A percentile compares a stretch with the other conserved stretches of the same genome.
Evolutionary conservation across 148 eudicot genomes (phyloP).

Genomic region (Fagopyrum esculentum): DNA sequence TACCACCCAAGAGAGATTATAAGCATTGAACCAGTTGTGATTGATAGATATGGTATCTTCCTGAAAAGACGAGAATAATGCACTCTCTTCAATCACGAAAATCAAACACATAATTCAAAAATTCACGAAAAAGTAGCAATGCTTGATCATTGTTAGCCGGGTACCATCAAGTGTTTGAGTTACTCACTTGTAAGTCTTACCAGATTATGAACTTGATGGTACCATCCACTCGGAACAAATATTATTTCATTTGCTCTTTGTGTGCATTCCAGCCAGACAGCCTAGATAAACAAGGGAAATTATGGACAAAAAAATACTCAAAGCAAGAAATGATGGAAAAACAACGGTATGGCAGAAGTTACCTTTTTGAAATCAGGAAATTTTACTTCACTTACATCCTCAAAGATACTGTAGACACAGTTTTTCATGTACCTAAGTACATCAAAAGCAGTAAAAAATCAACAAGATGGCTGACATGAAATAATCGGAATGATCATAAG

Average conservation of each 20-base stretch:
- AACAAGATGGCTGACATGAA: conserved; percentile 8
- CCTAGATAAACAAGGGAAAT: conserved; percentile 34
- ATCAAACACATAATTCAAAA: neutral
- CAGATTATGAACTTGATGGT: conserved; percentile 97
- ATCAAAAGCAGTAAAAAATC: conserved; percentile 1
- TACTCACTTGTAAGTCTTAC: conserved; percentile 25
- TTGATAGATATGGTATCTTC: conserved; percentile 94
- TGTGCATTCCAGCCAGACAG: conserved; percentile 82
- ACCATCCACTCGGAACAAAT: conserved; percentile 99
- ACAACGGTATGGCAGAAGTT: conserved; percentile 13
- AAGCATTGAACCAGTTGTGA: conserved; percentile 98
- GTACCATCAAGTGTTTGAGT: neutral
- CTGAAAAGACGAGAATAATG: conserved; percentile 27
- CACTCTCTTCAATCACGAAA: neutral
- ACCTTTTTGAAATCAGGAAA: conserved; percentile 79
- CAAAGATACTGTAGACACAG: conserved; percentile 74
- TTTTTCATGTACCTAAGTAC: conserved; percentile 63
- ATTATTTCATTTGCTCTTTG: conserved; percentile 74
- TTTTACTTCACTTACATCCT: conserved; percentile 52
- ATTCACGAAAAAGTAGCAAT: neutral
- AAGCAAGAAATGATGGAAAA: neutral
- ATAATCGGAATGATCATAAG: neutral
- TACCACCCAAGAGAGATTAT: conserved; percentile 93
- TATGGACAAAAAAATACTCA: neutral
- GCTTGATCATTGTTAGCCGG: neutral